Percentiles rank a stretch among this genome's conserved stretches.
Evolutionary conservation across 176 grass and related monocot genomes (phyloP).

Genomic region (Secale cereale): DNA sequence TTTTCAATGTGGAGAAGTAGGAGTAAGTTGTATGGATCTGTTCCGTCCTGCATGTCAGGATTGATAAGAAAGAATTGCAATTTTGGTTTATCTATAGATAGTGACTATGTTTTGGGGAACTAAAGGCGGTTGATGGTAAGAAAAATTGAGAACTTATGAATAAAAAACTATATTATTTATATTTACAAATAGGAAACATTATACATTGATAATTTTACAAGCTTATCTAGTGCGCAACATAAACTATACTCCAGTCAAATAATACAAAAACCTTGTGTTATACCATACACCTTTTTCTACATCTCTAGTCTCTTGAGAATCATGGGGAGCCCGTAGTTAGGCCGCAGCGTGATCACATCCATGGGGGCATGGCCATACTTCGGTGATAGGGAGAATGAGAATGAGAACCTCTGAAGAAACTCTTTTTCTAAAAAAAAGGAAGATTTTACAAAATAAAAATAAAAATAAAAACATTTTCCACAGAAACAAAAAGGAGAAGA

Average conservation of each 20-base stretch:
- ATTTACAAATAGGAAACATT: neutral
- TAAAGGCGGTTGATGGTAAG: too few species aligned
- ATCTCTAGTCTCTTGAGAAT: constrained; percentile 10
- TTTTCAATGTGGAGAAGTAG: neutral
- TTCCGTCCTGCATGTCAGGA: neutral
- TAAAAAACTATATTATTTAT: neutral
- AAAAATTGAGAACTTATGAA: neutral
- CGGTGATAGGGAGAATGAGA: constrained; percentile 27
- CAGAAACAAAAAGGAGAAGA: too few species aligned
- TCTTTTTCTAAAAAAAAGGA: too few species aligned
- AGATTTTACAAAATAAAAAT: too few species aligned
- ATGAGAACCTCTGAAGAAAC: constrained; percentile 43
- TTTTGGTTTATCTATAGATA: too few species aligned
- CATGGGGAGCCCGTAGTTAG: constrained; percentile 35
- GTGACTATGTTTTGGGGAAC: too few species aligned
- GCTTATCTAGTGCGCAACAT: neutral
- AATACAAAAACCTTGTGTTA: neutral
- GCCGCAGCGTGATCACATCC: constrained; percentile 10
- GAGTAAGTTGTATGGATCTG: neutral
- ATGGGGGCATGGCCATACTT: constrained; percentile 32
- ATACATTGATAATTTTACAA: neutral
- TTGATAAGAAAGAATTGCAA: neutral
- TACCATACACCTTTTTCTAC: neutral
- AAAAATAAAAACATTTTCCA: too few species aligned
- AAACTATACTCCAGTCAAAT: neutral